phyloP scores from a whole-genome alignment of 2,329 filamentous ascomycete genomes.

The Ilyonectria robusta region DNA sequence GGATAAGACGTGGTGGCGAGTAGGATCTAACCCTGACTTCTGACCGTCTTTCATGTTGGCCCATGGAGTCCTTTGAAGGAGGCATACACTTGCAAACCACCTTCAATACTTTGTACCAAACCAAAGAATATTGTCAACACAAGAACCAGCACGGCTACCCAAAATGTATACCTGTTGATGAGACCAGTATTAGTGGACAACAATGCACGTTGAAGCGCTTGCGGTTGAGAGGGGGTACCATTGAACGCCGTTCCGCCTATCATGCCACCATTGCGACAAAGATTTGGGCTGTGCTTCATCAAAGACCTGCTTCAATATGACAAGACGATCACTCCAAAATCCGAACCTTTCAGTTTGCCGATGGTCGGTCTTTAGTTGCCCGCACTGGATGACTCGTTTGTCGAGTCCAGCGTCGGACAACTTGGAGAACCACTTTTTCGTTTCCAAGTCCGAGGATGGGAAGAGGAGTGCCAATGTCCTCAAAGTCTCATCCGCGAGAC shows the following conservation, averaged over 20 bases:
- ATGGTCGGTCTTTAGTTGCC: background rate
- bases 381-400: background rate
- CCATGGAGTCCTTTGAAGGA: background rate
- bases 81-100: background rate
- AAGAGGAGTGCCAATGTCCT: slow-evolving; percentile 10
- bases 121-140: slow-evolving; percentile 8
- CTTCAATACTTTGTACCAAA: background rate
- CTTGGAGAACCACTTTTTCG: slow-evolving; percentile 7
- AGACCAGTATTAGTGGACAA: background rate
- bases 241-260: slow-evolving; percentile 4
- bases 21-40: background rate
- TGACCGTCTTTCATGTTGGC: background rate
- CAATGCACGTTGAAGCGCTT: background rate
- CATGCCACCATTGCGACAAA: slow-evolving; percentile 14
- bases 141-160: slow-evolving; percentile 2
- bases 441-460: background rate
- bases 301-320: slow-evolving; percentile 16
- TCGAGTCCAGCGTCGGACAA: background rate
- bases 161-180: slow-evolving; percentile 9
- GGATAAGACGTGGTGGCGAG: background rate
- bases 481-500: slow-evolving; percentile 2
- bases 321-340: slow-evolving; percentile 8
- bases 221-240: background rate
- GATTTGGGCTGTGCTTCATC: slow-evolving; percentile 10
- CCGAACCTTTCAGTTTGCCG: slow-evolving; percentile 6